Base-by-base conservation (phyloP, 768 basidiomycete species). In the Suillus ampliporus region DNA sequence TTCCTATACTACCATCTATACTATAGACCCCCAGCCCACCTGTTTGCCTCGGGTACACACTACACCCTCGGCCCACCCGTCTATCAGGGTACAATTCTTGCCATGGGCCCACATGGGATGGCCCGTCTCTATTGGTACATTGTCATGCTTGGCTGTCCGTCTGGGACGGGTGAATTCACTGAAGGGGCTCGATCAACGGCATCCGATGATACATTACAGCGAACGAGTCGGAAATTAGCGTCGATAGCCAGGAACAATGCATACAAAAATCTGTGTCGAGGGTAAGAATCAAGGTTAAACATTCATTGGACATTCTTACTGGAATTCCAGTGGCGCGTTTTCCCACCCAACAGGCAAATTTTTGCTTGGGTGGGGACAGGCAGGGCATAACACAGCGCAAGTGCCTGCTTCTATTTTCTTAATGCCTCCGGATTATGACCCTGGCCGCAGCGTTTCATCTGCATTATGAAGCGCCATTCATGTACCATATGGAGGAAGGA, bases 161-260 rank as follows among this genome's bases (percentile, higher is more conserved):
- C n/a, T n/a, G n/a, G n/a, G n/a, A n/a, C n/a, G n/a, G n/a, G n/a
- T n/a, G n/a, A n/a, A n/a, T n/a, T n/a, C n/a, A n/a, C n/a, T n/a
- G n/a, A n/a, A n/a, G n/a, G n/a, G n/a, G n/a, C n/a, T n/a, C n/a
- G n/a, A n/a, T n/a, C 72, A 17, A 58, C 48, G 9, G 67, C 66
- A 8, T 71, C 66, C 4, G 38, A 70, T 17, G 72, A 75, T 3
- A 68, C 69, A 37, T 69, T 65, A 48, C 64, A 54, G 4, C 65
- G 61, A 52, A 73, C 72, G 3, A 77, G 64, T 3, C 76, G 61
- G 61, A 77, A 77, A 63, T 77, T 77, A 0, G 75, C 72, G 52
- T 77, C 73, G 1, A 77, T 69, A 1, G 68, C 70, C 5, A 77
- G 54, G 58, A 73, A 72, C 5, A 69, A 31, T 6, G 43, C 48